These are phyloP conservation scores for Komagataea norvegica DNA, from an alignment of 1,139 yeast species.

Conservation along the genomic window DNA sequence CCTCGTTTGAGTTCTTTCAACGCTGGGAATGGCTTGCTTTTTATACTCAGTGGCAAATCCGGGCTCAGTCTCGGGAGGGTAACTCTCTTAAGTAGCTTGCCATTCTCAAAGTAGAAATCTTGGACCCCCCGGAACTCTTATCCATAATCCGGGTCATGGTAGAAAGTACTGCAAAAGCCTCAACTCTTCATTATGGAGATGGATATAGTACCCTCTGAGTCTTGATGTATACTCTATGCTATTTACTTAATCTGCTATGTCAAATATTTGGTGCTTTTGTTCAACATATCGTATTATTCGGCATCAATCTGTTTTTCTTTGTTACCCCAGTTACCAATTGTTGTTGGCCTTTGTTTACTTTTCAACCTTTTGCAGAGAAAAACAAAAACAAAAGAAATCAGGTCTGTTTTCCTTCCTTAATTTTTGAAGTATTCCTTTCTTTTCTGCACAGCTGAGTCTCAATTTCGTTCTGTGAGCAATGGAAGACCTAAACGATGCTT, in stretches of 20 bases:
- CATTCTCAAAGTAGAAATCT: conserved; percentile 13
- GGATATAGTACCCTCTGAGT: too few relatives aligned
- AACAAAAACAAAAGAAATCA: conserved; percentile 1
- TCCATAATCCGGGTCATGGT: too few relatives aligned
- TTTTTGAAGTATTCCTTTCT: too few relatives aligned
- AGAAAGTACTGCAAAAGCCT: too few relatives aligned
- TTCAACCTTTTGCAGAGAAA: not conserved
- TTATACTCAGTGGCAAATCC: conserved; percentile 15
- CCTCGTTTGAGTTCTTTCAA: not conserved
- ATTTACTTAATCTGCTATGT: too few relatives aligned
- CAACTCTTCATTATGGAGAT: too few relatives aligned
- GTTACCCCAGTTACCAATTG: conserved; percentile 1
- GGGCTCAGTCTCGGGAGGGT: not conserved
- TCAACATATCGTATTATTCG: too few relatives aligned
- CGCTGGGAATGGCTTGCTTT: conserved; percentile 11
- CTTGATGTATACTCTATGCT: too few relatives aligned
- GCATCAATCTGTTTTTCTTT: too few relatives aligned
- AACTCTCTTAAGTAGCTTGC: conserved; percentile 11
- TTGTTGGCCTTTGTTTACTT: conserved; percentile 1
- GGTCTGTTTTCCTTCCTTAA: not conserved
- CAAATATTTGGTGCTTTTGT: too few relatives aligned
- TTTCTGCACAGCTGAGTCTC: not conserved
- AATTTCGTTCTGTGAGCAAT: not conserved
- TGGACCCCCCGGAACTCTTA: conserved; percentile 8
- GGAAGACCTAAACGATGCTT: conserved; percentile 14